Percentiles rank a stretch among this genome's conserved stretches.
These are phyloP conservation scores for Sporothrix protearum DNA, from an alignment of 2,329 filamentous ascomycete species.

Conservation along the genomic window DNA sequence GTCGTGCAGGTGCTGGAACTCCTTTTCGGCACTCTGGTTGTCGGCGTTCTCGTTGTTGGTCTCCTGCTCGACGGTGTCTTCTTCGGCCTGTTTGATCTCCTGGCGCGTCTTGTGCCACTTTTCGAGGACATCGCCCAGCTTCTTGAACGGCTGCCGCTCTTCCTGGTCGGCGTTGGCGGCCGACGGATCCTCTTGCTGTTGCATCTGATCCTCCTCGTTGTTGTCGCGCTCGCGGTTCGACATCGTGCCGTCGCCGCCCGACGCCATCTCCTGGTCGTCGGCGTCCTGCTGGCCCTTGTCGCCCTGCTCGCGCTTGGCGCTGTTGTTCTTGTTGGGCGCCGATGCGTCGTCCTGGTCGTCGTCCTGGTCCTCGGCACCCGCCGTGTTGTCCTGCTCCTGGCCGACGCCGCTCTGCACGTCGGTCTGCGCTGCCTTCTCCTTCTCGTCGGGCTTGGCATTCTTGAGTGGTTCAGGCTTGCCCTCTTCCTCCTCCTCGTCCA, in stretches of 20 bases:
- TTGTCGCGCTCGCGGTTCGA: conserved; percentile 40
- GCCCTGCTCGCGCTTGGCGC: conserved; percentile 63
- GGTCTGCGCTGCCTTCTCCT: conserved; percentile 61
- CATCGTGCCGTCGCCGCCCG: conserved; percentile 59
- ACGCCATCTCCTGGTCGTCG: conserved; percentile 52
- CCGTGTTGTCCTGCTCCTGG: conserved; percentile 59
- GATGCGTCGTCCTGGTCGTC: conserved; percentile 23
- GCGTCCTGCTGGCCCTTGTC: conserved; percentile 62
- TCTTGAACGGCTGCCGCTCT: conserved; percentile 75
- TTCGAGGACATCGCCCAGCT: conserved; percentile 88
- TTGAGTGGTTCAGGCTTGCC: conserved; percentile 36
- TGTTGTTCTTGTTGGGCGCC: conserved; percentile 46
- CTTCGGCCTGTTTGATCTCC: conserved; percentile 64
- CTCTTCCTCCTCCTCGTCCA: conserved; percentile 48
- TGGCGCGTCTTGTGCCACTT: conserved; percentile 86
- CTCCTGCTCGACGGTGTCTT: conserved; percentile 49
- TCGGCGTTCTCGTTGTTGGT: conserved; percentile 40
- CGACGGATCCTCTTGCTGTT: conserved; percentile 33
- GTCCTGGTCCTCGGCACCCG: conserved; percentile 27
- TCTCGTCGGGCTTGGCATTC: conserved; percentile 52
- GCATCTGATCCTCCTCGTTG: conserved; percentile 40
- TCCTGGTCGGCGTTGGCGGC: conserved; percentile 36
- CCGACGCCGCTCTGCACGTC: conserved; percentile 63
- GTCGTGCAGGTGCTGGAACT: conserved; percentile 89
- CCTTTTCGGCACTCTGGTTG: conserved; percentile 70